Evolutionary conservation across 176 grass and related monocot species (phyloP), one percentile per base, ranked within the genome.

Genomic region (Raddia guianensis): DNA sequence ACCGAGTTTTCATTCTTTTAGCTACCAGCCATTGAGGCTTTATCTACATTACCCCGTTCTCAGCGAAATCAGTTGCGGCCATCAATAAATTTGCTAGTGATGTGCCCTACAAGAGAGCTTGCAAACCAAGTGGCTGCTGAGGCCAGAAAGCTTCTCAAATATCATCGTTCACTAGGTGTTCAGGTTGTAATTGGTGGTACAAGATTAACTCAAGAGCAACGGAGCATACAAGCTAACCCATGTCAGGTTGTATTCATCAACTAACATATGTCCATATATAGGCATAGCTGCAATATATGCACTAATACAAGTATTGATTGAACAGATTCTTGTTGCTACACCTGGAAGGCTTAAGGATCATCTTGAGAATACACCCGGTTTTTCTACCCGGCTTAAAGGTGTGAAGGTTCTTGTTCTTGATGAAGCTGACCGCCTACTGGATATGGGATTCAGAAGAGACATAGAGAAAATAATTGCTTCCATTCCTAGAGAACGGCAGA

Each of bases 161-260:
- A 89, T 82, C 90, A 99, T 81, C 59, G 68, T 19, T 89, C 88
- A n/a, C 51, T 99, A 55, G 84, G 87, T 71, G 90, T 94, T 14
- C 92, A 99, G 83, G 88, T 99, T 74, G 88, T 99, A 74, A 99
- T 95, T 77, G 96, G 96, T 66, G 96, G 96, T 53, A 99, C 90
- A 84, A 45, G 69, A 71, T 66, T 99, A 46, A 78, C 88, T 49
- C 82, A 86, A 70, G 96, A 99, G 83, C 96, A 99, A 54, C 72
- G 87, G 21, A 90, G 78, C 78, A 90, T 99, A 88, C 86, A 80
- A 88, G 55, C 90, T 76, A 93, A 82, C 50, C 90, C 88, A 73
- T 99, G 92, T 82, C 92, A 95, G 92, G 96, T 95, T 76, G 51
- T 87, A 74, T 11, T 69, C 37, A 73, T 92, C 61, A 81, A 42